Percentiles rank a stretch among this genome's conserved stretches.
phyloP scores from a whole-genome alignment of 176 grass and related monocot genomes.

The Phragmites australis region DNA sequence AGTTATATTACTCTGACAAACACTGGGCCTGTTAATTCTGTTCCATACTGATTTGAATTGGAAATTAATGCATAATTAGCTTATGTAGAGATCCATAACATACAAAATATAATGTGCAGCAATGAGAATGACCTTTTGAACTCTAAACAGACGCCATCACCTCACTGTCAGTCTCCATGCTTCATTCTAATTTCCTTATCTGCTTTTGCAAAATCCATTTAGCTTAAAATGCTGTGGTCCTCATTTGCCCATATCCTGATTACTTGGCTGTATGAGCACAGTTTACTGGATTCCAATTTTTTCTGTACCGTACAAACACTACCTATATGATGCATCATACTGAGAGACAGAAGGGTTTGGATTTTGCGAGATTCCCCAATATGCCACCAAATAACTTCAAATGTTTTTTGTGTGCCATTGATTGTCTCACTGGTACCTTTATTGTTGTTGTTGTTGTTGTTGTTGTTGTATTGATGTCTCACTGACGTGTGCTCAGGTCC shows the following conservation, averaged over 20 bases:
- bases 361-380: too few species aligned
- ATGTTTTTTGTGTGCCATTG: too few species aligned
- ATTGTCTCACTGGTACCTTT: too few species aligned
- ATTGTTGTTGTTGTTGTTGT: too few species aligned
- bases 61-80: neutral
- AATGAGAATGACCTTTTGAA: slow-evolving; percentile 1
- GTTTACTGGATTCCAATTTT: neutral
- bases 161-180: neutral
- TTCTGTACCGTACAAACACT: neutral
- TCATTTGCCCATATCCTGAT: neutral
- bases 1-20: slow-evolving; percentile 7
- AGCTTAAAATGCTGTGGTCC: neutral
- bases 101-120: neutral
- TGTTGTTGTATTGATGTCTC: too few species aligned
- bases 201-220: neutral
- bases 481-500: too few species aligned
- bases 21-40: neutral
- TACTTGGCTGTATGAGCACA: neutral
- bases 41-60: too few species aligned
- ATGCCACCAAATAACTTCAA: too few species aligned
- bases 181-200: neutral
- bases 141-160: neutral
- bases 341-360: neutral
- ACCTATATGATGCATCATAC: neutral
- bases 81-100: neutral